A percentile compares a stretch with the other conserved stretches of the same genome.
Evolutionary conservation across 148 eudicot genomes (phyloP).

Genomic region (Dianthus caryophyllus): DNA sequence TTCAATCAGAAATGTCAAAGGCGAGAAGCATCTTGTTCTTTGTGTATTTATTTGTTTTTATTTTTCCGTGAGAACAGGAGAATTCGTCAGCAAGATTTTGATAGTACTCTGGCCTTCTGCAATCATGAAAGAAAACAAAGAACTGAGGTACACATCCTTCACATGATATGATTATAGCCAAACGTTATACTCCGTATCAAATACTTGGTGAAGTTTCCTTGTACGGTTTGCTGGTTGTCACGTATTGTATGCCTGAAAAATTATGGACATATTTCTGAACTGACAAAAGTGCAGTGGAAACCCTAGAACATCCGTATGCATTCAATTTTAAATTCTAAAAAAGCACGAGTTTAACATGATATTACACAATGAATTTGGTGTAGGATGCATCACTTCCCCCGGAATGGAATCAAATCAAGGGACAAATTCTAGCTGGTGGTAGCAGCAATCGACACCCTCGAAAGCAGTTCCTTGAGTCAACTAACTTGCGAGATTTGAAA

Average conservation of each 20-base stretch:
- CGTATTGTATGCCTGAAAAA: not conserved
- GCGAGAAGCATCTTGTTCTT: slow-evolving; percentile 8
- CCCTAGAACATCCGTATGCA: not conserved
- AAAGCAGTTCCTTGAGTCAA: slow-evolving; percentile 60
- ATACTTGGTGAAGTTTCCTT: not conserved
- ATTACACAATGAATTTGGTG: slow-evolving; percentile 2
- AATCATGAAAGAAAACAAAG: slow-evolving; percentile 89
- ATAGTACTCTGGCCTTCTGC: slow-evolving; percentile 75
- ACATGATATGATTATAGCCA: not conserved
- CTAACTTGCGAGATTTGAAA: slow-evolving; percentile 57
- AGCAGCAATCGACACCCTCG: slow-evolving; percentile 58
- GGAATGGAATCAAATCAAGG: slow-evolving; percentile 64
- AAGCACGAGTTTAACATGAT: not conserved
- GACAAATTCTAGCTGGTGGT: slow-evolving; percentile 49
- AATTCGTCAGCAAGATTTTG: slow-evolving; percentile 87
- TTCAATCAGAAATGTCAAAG: not conserved
- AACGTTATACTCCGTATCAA: not conserved
- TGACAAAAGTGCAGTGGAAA: not conserved
- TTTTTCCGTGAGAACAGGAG: slow-evolving; percentile 44
- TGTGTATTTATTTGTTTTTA: not conserved
- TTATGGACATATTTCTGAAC: not conserved
- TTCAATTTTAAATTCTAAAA: not conserved
- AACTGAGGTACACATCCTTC: slow-evolving; percentile 55
- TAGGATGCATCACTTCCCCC: slow-evolving; percentile 60
- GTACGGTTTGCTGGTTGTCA: not conserved